Percentiles rank a stretch among this genome's conserved stretches.
Evolutionary conservation across 345 rosid species (phyloP).

Genomic region (Hypericum perforatum): DNA sequence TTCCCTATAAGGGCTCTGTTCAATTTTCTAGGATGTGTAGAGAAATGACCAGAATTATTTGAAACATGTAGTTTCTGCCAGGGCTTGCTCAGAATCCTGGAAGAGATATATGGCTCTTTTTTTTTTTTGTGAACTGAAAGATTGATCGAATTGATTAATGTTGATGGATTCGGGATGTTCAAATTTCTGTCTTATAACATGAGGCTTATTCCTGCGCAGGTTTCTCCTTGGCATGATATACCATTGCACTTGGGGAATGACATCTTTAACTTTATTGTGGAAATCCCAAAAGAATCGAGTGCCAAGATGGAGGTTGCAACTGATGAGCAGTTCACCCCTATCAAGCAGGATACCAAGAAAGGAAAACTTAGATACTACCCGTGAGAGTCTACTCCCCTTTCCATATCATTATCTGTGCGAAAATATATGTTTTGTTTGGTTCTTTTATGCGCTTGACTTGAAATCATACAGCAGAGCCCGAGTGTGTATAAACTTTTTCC

Average conservation of each 20-base stretch:
- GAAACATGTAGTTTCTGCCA: too few relatives aligned
- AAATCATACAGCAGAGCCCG: too few relatives aligned
- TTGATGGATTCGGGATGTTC: too few relatives aligned
- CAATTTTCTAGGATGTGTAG: too few relatives aligned
- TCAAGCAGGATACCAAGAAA: slow-evolving; percentile 79
- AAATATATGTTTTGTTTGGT: neutral
- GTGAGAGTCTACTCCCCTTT: slow-evolving; percentile 22
- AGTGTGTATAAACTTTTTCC: too few relatives aligned
- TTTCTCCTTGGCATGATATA: slow-evolving; percentile 96
- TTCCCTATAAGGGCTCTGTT: too few relatives aligned
- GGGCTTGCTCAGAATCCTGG: too few relatives aligned
- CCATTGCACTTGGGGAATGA: slow-evolving; percentile 81
- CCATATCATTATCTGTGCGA: neutral
- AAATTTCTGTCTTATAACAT: neutral
- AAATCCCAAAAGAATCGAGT: slow-evolving; percentile 86
- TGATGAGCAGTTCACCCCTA: slow-evolving; percentile 79
- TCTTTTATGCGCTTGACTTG: too few relatives aligned
- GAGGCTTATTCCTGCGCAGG: slow-evolving; percentile 23
- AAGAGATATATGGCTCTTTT: too few relatives aligned
- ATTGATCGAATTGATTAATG: too few relatives aligned
- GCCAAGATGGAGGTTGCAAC: slow-evolving; percentile 99
- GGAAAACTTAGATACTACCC: slow-evolving; percentile 67
- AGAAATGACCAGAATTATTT: too few relatives aligned
- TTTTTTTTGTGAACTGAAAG: too few relatives aligned
- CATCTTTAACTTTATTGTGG: slow-evolving; percentile 68